Base-by-base conservation (phyloP, 1,139 yeast genomes). In the Blastobotrys arbuscula region DNA sequence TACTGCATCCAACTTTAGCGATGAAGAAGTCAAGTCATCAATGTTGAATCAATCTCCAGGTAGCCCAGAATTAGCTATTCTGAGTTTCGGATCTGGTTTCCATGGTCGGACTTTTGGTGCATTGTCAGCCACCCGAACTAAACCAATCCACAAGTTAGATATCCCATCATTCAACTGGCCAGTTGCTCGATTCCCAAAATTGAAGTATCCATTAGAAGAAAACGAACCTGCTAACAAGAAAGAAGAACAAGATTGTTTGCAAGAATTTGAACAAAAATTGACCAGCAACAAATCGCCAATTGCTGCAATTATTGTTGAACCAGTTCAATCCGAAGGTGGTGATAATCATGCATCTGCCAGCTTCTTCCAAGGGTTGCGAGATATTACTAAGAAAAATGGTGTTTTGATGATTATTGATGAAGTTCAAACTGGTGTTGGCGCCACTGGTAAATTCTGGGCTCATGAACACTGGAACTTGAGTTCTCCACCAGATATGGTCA, bases 131-230 rank as follows among this genome's bases (percentile, higher is more conserved):
- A 84, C 95, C 26, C 74, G 89, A 65, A 82, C 92, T 47, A 85
- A 84, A 73, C 89, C 94, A 55, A 76, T 84, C 58, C 94, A 85
- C 73, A 84, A 84, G 72, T 76, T 84, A 67, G 95, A 84, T 64
- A 78, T 84, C 66, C 95, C 95, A 52, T 78, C 89, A 15, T 84
- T 84, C 72, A 78, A 83, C 59, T 84, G 95, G 95, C 95, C 95
- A 63, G 83, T 82, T 67, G 92, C 94, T 41, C 80, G 84, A 57
- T 85, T 81, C 74, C 95, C 95, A 51, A 62, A 76, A 43, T 79
- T 83, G 69, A 72, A 80, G 68, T 85, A 85, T 65, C 95, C 94
- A 52, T 74, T 84, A 58, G 84, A 76, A 50, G 70, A 74, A 52
- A 64, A 78, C 62, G 76, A 60, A 44, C 78, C 71, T 41, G 78